These are phyloP conservation scores for Emmonsia crescens DNA, from an alignment of 2,329 filamentous ascomycete genomes.

Conservation along the genomic window DNA sequence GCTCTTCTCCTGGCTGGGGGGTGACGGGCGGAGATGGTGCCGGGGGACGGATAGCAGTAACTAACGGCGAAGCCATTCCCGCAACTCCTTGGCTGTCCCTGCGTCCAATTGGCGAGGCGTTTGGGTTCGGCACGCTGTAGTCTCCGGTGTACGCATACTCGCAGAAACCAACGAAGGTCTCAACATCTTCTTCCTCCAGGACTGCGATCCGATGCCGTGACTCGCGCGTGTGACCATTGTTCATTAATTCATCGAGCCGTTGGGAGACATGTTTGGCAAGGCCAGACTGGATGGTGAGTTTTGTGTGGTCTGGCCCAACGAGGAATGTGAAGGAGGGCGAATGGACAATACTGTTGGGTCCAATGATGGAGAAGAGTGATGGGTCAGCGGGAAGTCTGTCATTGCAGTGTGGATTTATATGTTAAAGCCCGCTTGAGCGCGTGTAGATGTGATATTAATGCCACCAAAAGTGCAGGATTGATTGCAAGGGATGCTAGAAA, in stretches of 20 bases:
- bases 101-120: conserved; percentile 5
- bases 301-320: conserved; percentile 36
- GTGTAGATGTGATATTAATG: background rate
- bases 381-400: conserved; percentile 15
- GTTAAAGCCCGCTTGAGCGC: conserved; percentile 5
- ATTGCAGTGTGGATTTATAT: conserved; percentile 7
- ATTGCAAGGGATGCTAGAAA: background rate
- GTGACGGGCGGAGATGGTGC: conserved; percentile 22
- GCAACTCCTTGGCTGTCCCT: conserved; percentile 2
- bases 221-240: conserved; percentile 37
- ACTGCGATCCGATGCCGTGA: conserved; percentile 33
- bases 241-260: conserved; percentile 35
- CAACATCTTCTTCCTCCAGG: conserved; percentile 38
- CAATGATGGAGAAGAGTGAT: conserved; percentile 8
- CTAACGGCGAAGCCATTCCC: conserved; percentile 7
- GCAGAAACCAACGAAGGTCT: conserved; percentile 39
- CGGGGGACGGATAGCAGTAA: conserved; percentile 18
- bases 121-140: conserved; percentile 29
- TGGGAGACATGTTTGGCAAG: conserved; percentile 36
- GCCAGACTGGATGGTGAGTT: conserved; percentile 37
- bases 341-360: conserved; percentile 29
- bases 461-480: background rate
- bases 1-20: conserved; percentile 9
- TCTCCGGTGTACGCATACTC: conserved; percentile 42
- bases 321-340: conserved; percentile 38